Evolutionary conservation across 441 rosid genomes (phyloP), one percentile per base, ranked within the genome.

Genomic region (Arabidopsis hybrid): DNA sequence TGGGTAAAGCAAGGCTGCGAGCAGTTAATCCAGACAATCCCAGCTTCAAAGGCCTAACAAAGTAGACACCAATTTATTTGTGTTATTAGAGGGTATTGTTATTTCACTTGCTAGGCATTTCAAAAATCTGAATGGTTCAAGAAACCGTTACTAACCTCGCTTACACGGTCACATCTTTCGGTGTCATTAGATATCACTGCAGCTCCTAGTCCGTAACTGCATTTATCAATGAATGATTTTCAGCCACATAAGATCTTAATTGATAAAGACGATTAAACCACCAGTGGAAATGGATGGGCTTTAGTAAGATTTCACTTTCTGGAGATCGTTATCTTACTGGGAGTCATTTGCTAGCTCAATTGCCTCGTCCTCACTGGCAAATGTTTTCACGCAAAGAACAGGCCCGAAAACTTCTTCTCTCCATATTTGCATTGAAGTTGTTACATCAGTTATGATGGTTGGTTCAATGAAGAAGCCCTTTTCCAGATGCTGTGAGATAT

Each of bases 351-450:
- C 98, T 85, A 92, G 84, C 67, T 95, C 97, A 61, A 92, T 81
- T 60, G 99, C 99, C 87, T 92, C 98, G 12, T 95, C 99, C 85
- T 92, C 98, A 1, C 83, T 81, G 52, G 79, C 66, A 76, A 95
- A 95, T 72, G 97, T 88, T 85, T 89, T 91, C 26, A 92, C 88
- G 51, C 95, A 89, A 7, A 95, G 83, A 74, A 95, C 97, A 62
- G 99, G 98, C 43, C 99, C 99, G 60, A 95, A 95, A 65, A 92
- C 96, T 86, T 95, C 97, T 79, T 95, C 99, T 75, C 94, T 95
- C 99, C 99, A 95, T 51, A 95, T 92, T 88, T 95, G 82, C 99
- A 89, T 91, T 71, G 94, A 85, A 56, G 90, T 85, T 13, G 86
- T 84, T 61, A 92, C 90, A 72, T 89, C 86, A 62, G 86, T 85